Conservation (phyloP, 2,329 filamentous ascomycete species). For the Myriosclerotinia duriaeana region DNA sequence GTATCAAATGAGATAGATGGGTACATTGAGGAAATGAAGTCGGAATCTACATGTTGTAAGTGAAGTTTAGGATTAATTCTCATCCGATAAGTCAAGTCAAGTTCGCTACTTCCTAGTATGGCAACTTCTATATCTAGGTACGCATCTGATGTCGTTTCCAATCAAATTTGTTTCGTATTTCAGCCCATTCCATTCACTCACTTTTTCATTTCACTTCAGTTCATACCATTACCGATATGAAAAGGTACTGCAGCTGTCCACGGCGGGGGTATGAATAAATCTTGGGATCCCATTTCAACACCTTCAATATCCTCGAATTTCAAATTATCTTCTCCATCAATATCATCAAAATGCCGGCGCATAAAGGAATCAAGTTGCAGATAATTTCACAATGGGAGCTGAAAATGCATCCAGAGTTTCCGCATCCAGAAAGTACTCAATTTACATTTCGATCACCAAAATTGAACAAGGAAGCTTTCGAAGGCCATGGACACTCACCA, state of each 20-base stretch:
- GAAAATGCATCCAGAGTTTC: conserved; percentile 52
- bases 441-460: conserved; percentile 40
- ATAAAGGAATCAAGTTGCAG: conserved; percentile 35
- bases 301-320: conserved; percentile 1
- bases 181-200: neutral
- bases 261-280: neutral
- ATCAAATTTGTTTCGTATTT: neutral
- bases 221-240: too few species aligned
- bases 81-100: conserved; percentile 7
- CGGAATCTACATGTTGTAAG: neutral
- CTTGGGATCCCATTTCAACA: neutral
- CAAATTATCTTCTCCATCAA: neutral
- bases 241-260: neutral
- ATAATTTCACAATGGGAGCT: conserved; percentile 37
- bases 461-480: neutral
- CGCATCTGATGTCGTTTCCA: neutral
- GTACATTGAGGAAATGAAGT: neutral
- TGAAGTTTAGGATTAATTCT: neutral
- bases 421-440: conserved; percentile 53
- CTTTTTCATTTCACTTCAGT: neutral
- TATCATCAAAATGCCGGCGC: conserved; percentile 34
- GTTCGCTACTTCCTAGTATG: conserved; percentile 1
- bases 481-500: conserved; percentile 10
- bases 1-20: neutral
- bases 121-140: neutral